These are phyloP conservation scores for Aspergillus sp. DNA, from an alignment of 2,329 filamentous ascomycete species.

Conservation along the genomic window DNA sequence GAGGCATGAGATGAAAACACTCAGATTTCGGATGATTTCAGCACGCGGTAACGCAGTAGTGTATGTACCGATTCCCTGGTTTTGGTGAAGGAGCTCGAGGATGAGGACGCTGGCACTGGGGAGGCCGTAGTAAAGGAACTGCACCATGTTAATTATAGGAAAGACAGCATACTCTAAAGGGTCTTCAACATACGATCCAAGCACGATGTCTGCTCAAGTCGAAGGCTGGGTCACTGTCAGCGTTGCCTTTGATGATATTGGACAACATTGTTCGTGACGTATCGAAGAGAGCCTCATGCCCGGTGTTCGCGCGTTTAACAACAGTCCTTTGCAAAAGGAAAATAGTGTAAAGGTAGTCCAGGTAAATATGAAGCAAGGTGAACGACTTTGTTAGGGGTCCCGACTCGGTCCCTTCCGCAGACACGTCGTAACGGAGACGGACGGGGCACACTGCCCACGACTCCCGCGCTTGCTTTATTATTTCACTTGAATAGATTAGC, in stretches of 20 bases:
- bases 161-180: neutral
- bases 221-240: slow-evolving; percentile 28
- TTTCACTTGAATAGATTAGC: slow-evolving; percentile 21
- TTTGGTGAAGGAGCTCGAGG: slow-evolving; percentile 37
- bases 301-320: slow-evolving; percentile 34
- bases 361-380: slow-evolving; percentile 30
- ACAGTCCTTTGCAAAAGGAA: slow-evolving; percentile 38
- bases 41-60: slow-evolving; percentile 30
- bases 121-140: slow-evolving; percentile 37
- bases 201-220: slow-evolving; percentile 37
- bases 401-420: slow-evolving; percentile 9
- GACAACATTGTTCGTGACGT: slow-evolving; percentile 34
- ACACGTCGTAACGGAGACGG: slow-evolving; percentile 29
- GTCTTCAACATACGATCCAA: slow-evolving; percentile 33
- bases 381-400: slow-evolving; percentile 22
- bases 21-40: slow-evolving; percentile 37
- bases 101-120: slow-evolving; percentile 36
- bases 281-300: slow-evolving; percentile 34
- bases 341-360: slow-evolving; percentile 39
- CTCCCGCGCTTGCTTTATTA: slow-evolving; percentile 27
- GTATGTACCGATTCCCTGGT: slow-evolving; percentile 30
- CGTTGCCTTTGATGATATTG: slow-evolving; percentile 32
- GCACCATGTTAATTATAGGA: slow-evolving; percentile 2
- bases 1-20: slow-evolving; percentile 35
- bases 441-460: slow-evolving; percentile 29